A percentile compares a stretch with the other conserved stretches of the same genome.
These are phyloP conservation scores for Amoebophrya sp. DNA, from an alignment of 169 alveolate genomes.

Conservation along the genomic window DNA sequence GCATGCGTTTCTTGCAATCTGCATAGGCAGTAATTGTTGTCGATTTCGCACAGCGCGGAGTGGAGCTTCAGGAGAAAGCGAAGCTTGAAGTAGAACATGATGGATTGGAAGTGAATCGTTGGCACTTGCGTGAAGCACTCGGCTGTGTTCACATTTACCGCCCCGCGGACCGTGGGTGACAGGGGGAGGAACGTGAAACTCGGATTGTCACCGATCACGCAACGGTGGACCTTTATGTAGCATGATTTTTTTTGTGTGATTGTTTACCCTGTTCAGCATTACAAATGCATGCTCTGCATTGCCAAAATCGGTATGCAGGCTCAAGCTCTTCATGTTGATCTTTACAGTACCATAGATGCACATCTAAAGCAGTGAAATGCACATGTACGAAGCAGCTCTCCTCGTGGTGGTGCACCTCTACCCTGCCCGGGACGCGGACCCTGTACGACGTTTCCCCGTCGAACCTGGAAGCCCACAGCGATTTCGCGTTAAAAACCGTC, in stretches of 20 bases:
- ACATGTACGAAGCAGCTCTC: too few species aligned
- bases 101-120: not conserved
- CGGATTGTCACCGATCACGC: too few species aligned
- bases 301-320: too few species aligned
- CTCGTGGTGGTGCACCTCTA: not conserved
- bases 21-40: not conserved
- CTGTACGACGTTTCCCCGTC: not conserved
- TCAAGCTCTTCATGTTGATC: too few species aligned
- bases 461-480: not conserved
- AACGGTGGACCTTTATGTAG: too few species aligned
- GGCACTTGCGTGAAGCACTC: not conserved
- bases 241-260: too few species aligned
- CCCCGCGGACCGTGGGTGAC: too few species aligned
- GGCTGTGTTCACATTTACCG: not conserved
- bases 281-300: too few species aligned
- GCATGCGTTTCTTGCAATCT: not conserved
- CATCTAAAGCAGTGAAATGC: too few species aligned
- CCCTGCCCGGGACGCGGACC: not conserved
- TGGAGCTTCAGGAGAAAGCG: slow-evolving; percentile 14
- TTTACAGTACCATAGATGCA: too few species aligned
- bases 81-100: not conserved
- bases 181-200: too few species aligned
- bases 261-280: too few species aligned
- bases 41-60: not conserved
- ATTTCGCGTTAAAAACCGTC: not conserved